Percentiles rank a stretch among this genome's conserved stretches.
Evolutionary conservation across 306 rosid genomes (phyloP).

Genomic region (Prunus campanulata): DNA sequence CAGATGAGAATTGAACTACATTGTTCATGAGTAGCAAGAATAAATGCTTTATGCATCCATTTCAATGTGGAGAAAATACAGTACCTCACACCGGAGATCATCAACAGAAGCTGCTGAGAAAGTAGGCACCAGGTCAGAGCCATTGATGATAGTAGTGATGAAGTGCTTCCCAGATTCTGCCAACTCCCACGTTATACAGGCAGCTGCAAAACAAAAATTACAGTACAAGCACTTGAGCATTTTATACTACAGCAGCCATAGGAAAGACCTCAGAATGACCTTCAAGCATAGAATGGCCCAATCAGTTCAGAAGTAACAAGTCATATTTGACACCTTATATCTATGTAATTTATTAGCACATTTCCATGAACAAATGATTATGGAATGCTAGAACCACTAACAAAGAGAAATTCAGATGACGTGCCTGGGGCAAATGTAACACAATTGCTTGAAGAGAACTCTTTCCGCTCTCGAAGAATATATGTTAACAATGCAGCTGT

Average conservation of each 20-base stretch:
- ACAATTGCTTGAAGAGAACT: conserved; percentile 68
- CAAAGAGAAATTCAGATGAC: conserved; percentile 20
- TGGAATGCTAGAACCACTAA: neutral
- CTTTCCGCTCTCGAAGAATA: conserved; percentile 86
- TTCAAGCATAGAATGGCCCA: neutral
- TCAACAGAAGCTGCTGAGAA: conserved; percentile 89
- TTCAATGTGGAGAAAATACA: conserved; percentile 9
- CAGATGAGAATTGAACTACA: neutral
- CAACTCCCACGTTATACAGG: conserved; percentile 95
- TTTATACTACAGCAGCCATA: neutral
- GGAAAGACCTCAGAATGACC: neutral
- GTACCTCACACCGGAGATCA: conserved; percentile 91
- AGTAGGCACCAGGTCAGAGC: conserved; percentile 96
- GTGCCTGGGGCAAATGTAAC: conserved; percentile 93
- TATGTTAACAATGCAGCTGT: conserved; percentile 91
- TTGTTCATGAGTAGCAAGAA: neutral
- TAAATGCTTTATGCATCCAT: conserved; percentile 6
- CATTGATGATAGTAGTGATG: conserved; percentile 81
- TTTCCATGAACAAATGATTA: neutral
- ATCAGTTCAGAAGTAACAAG: neutral
- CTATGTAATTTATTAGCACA: neutral
- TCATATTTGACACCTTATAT: neutral
- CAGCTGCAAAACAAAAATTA: conserved; percentile 63
- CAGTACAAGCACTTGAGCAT: conserved; percentile 17
- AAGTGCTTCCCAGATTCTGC: conserved; percentile 97